Percentiles rank a stretch among this genome's conserved stretches.
Conservation (phyloP, 495 filamentous ascomycete species). For the Penicillium pulvis region DNA sequence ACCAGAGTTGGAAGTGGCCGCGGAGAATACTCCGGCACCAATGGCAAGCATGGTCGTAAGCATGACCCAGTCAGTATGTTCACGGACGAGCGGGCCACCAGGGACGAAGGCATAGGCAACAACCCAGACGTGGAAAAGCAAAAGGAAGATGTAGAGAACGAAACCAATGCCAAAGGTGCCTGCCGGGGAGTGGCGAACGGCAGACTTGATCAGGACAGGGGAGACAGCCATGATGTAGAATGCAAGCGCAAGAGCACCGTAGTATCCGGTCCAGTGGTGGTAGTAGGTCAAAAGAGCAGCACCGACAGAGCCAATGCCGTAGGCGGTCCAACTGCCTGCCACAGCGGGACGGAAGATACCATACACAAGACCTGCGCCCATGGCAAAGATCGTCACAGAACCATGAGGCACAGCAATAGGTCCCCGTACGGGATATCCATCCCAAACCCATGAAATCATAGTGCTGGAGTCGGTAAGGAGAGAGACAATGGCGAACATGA, state of each 20-base stretch:
- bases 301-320: slow-evolving; percentile 73
- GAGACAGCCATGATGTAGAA: slow-evolving; percentile 82
- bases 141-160: slow-evolving; percentile 84
- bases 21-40: slow-evolving; percentile 81
- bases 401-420: slow-evolving; percentile 89
- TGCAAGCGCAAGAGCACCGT: slow-evolving; percentile 75
- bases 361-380: slow-evolving; percentile 79
- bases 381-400: slow-evolving; percentile 77
- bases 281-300: slow-evolving; percentile 80
- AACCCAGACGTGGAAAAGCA: slow-evolving; percentile 96
- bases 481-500: slow-evolving; percentile 91
- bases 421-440: slow-evolving; percentile 89
- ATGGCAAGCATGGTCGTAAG: slow-evolving; percentile 79
- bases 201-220: slow-evolving; percentile 72
- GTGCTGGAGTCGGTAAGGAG: slow-evolving; percentile 96
- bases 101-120: slow-evolving; percentile 99
- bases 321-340: slow-evolving; percentile 79
- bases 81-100: slow-evolving; percentile 87
- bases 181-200: slow-evolving; percentile 72
- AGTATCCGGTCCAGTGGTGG: slow-evolving; percentile 86
- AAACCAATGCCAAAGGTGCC: slow-evolving; percentile 85
- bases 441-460: slow-evolving; percentile 99
- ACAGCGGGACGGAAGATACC: slow-evolving; percentile 72
- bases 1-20: slow-evolving; percentile 55
- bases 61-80: slow-evolving; percentile 97